phyloP scores from a whole-genome alignment of 257 asterid genomes.

The Nemophila menziesii region DNA sequence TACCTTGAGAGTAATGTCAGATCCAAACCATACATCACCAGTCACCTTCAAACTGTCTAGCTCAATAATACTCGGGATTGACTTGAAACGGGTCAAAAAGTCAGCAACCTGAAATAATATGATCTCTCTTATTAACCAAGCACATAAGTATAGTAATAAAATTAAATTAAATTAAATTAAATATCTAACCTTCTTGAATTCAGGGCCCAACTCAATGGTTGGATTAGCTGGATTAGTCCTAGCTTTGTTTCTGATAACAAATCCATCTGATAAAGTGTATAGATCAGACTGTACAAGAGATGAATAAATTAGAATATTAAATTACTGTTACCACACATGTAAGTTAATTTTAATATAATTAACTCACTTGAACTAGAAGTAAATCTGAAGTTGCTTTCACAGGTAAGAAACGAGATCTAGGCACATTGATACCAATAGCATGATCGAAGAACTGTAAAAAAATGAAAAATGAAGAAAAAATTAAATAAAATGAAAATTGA shows the following conservation, averaged over 20 bases:
- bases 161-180: too few relatives aligned
- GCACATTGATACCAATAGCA: constrained; percentile 90
- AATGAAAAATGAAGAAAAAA: background rate
- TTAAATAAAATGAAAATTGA: background rate
- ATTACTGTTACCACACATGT: too few relatives aligned
- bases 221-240: constrained; percentile 82
- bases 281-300: constrained; percentile 85
- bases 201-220: constrained; percentile 88
- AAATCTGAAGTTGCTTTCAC: constrained; percentile 92
- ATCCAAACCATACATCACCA: constrained; percentile 89
- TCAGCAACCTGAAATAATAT: constrained; percentile 41
- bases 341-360: too few relatives aligned
- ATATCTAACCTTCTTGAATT: constrained; percentile 77
- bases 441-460: constrained; percentile 69
- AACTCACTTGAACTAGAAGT: constrained; percentile 84
- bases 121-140: background rate
- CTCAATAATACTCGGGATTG: constrained; percentile 89
- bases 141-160: constrained; percentile 6
- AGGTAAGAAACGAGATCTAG: constrained; percentile 96
- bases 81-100: constrained; percentile 78
- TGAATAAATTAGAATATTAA: too few relatives aligned
- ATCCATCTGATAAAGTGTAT: constrained; percentile 77
- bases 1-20: constrained; percentile 73
- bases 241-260: constrained; percentile 65
- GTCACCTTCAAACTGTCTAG: constrained; percentile 84